phyloP scores from a whole-genome alignment of 1,284 basidiomycete genomes.

The Heliocybe sulcata region DNA sequence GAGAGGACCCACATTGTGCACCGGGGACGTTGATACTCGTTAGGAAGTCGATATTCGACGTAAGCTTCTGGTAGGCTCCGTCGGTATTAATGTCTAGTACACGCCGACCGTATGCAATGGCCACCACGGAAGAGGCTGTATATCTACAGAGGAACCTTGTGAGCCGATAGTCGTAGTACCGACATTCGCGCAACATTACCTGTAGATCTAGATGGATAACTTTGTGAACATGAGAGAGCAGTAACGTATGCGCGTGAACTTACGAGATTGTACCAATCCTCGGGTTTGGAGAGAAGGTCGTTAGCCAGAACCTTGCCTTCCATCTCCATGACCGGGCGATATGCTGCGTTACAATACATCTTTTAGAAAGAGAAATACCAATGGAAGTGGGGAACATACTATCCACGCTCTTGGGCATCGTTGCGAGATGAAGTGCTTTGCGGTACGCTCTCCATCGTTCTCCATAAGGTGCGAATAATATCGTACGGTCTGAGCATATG shows the following conservation, averaged over 20 bases:
- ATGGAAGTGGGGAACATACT: not conserved
- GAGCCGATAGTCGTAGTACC: no score
- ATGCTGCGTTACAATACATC: not conserved
- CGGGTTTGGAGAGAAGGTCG: not conserved
- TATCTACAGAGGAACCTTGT: not conserved
- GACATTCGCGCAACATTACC: not conserved
- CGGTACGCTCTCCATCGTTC: slow-evolving; percentile 1
- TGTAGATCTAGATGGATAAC: not conserved
- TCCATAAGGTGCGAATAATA: slow-evolving; percentile 1
- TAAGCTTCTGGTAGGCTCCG: not conserved
- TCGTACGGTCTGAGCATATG: not conserved
- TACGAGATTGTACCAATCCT: not conserved
- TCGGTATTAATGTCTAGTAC: not conserved
- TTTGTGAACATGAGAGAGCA: not conserved
- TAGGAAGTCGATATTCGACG: not conserved
- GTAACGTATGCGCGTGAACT: not conserved
- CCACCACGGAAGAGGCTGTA: not conserved
- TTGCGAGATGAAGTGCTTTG: not conserved
- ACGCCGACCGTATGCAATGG: not conserved
- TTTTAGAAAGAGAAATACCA: not conserved
- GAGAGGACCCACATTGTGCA: not conserved
- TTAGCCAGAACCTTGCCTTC: slow-evolving; percentile 1
- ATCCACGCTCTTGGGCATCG: slow-evolving; percentile 1
- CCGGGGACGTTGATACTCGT: slow-evolving; percentile 1
- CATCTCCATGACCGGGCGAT: slow-evolving; percentile 1